Conservation (phyloP, 345 rosid genomes). For the Eucalyptus tenuipes region DNA sequence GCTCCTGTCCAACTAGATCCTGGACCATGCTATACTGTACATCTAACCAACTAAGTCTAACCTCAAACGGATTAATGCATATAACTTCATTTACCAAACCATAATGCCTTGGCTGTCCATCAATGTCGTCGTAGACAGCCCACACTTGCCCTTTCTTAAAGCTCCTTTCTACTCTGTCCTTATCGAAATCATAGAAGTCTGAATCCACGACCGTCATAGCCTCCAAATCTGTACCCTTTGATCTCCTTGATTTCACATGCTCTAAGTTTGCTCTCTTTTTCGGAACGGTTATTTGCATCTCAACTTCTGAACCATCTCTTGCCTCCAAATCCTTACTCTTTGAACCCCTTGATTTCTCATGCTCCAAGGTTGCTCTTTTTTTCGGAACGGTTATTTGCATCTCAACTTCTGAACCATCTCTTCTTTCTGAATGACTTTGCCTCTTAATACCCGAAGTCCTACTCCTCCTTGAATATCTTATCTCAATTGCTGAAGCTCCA, state of each 20-base stretch:
- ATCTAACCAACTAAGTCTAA: slow-evolving; percentile 66
- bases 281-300: background rate
- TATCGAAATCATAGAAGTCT: slow-evolving; percentile 49
- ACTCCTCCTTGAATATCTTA: slow-evolving; percentile 10
- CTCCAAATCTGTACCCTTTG: slow-evolving; percentile 7
- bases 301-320: background rate
- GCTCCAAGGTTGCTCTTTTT: background rate
- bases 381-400: background rate
- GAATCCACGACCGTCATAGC: slow-evolving; percentile 31
- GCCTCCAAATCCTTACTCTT: slow-evolving; percentile 1
- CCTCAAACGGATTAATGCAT: slow-evolving; percentile 59
- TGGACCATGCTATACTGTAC: slow-evolving; percentile 29
- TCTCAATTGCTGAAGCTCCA: background rate
- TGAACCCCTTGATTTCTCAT: background rate
- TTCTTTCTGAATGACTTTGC: slow-evolving; percentile 1
- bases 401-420: background rate
- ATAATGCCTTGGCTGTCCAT: slow-evolving; percentile 68
- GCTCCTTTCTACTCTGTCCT: slow-evolving; percentile 45
- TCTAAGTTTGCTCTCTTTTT: background rate
- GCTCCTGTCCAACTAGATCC: slow-evolving; percentile 16
- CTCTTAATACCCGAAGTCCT: slow-evolving; percentile 8
- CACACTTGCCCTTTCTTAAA: slow-evolving; percentile 83
- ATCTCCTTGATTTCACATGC: background rate
- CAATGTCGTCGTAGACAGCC: slow-evolving; percentile 54
- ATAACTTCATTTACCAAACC: slow-evolving; percentile 66